Conservation (phyloP, 1,139 yeast genomes). For the Protomyces inundatus region DNA sequence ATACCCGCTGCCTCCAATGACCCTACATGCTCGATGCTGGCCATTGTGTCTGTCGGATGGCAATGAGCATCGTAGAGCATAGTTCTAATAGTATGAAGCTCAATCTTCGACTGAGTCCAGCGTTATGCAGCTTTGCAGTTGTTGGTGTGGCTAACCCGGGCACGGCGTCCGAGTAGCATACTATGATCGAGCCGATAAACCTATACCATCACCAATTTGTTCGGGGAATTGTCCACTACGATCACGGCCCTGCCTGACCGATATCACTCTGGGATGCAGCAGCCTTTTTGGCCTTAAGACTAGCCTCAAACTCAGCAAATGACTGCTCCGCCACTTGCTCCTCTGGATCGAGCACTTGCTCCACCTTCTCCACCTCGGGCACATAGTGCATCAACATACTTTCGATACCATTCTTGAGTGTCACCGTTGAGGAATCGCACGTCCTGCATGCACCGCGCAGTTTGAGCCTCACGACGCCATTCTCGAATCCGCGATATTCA, state of each 20-base stretch:
- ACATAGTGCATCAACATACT: slow-evolving; percentile 79
- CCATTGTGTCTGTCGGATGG: slow-evolving; percentile 31
- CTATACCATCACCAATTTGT: no score
- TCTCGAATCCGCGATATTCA: slow-evolving; percentile 65
- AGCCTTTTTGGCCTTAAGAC: slow-evolving; percentile 34
- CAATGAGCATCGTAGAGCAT: slow-evolving; percentile 26
- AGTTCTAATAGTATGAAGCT: no score
- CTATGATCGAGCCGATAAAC: no score
- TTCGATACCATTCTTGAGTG: slow-evolving; percentile 75
- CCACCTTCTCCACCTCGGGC: slow-evolving; percentile 73
- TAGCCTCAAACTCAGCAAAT: slow-evolving; percentile 59
- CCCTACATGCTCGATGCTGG: slow-evolving; percentile 31
- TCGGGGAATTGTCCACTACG: no score
- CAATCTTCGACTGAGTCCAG: no score
- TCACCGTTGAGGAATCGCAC: slow-evolving; percentile 70
- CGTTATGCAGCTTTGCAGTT: no score
- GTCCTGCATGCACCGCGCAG: slow-evolving; percentile 79
- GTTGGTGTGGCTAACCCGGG: no score
- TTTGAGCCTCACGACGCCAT: slow-evolving; percentile 61
- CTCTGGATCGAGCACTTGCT: slow-evolving; percentile 59
- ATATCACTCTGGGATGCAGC: slow-evolving; percentile 9
- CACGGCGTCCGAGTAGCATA: no score
- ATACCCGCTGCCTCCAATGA: slow-evolving; percentile 33
- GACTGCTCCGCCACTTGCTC: slow-evolving; percentile 59
- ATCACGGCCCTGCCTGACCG: background rate